Percentiles rank a stretch among this genome's conserved stretches.
phyloP scores from a whole-genome alignment of 1,139 yeast genomes.

The Diutina pseudorugosa region DNA sequence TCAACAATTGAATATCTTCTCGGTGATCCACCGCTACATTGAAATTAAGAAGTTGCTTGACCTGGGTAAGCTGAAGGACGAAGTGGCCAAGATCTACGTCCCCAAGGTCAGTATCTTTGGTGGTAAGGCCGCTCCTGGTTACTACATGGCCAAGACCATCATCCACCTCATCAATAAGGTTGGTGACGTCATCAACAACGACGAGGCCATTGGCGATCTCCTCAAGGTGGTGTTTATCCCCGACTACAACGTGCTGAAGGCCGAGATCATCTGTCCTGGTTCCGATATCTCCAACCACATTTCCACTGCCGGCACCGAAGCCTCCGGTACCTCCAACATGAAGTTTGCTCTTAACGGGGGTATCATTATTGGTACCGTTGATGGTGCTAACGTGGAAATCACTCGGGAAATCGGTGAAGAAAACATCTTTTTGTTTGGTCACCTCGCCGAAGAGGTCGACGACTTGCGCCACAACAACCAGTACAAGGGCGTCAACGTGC shows the following conservation, averaged over 20 bases:
- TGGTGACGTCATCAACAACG: conserved; percentile 69
- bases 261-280: conserved; percentile 84
- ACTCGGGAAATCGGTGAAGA: conserved; percentile 91
- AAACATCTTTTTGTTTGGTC: conserved; percentile 85
- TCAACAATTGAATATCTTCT: conserved; percentile 86
- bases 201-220: conserved; percentile 58
- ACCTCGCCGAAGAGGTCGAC: conserved; percentile 80
- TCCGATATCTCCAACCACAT: conserved; percentile 88
- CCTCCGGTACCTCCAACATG: conserved; percentile 94
- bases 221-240: conserved; percentile 83
- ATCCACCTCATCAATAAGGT: conserved; percentile 79
- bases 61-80: conserved; percentile 32
- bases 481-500: conserved; percentile 42
- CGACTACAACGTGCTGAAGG: conserved; percentile 88
- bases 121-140: conserved; percentile 96
- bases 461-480: conserved; percentile 69
- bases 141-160: conserved; percentile 86
- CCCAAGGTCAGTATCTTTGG: conserved; percentile 80
- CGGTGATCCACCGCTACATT: conserved; percentile 75
- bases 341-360: conserved; percentile 93
- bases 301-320: conserved; percentile 97
- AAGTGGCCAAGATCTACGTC: conserved; percentile 51
- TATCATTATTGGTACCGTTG: conserved; percentile 87
- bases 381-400: conserved; percentile 94
- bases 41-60: conserved; percentile 57